These are phyloP conservation scores for Apophysomyces sp. DNA, from an alignment of 371 early-diverging fungal species.

Conservation along the genomic window DNA sequence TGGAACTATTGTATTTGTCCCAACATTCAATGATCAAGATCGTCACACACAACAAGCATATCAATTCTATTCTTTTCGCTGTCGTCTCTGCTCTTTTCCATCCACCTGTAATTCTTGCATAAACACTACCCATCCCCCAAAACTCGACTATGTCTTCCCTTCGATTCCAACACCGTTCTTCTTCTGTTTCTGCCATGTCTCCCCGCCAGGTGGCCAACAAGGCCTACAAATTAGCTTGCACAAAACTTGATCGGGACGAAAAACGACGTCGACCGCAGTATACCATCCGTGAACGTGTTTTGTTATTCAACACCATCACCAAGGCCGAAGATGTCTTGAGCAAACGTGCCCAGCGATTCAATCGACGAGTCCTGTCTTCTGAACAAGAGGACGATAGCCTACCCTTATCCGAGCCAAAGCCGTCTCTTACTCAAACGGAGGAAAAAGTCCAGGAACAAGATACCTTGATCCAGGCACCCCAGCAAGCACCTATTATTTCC, in stretches of 20 bases:
- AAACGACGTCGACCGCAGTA: conserved; percentile 35
- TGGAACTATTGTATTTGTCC: not conserved
- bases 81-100: conserved; percentile 1
- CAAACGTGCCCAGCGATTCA: conserved; percentile 37
- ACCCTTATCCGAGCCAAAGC: not conserved
- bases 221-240: conserved; percentile 35
- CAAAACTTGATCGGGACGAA: conserved; percentile 48
- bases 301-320: conserved; percentile 37
- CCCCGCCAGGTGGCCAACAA: conserved; percentile 49
- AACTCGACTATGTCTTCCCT: not conserved
- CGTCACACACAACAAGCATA: not conserved
- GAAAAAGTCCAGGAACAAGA: not conserved
- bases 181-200: conserved; percentile 22
- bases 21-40: conserved; percentile 1
- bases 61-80: not conserved
- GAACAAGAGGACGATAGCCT: conserved; percentile 40
- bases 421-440: not conserved
- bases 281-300: conserved; percentile 37
- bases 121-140: too few relatives aligned
- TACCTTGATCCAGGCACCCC: not conserved
- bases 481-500: not conserved
- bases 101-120: not conserved
- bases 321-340: conserved; percentile 42
- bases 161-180: not conserved
- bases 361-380: conserved; percentile 43